Conservation (phyloP, 495 filamentous ascomycete genomes). For the Aspergillus ostianus region DNA sequence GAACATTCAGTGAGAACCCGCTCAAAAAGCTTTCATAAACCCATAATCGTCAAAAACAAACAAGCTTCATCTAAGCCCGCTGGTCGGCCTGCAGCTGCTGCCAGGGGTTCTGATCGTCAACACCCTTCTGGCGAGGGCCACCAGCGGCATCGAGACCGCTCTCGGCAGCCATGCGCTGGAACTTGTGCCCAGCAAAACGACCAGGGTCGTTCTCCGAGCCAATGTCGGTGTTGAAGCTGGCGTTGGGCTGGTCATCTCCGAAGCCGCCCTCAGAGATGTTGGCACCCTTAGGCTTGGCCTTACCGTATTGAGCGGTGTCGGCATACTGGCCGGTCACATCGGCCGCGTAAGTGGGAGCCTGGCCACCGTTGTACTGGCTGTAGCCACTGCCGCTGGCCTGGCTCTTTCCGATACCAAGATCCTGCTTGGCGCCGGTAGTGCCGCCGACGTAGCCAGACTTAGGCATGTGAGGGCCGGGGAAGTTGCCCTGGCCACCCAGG, state of each 20-base stretch:
- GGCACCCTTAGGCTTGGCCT: conserved; percentile 52
- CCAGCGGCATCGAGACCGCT: conserved; percentile 37
- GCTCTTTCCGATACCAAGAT: conserved; percentile 8
- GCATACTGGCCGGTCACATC: conserved; percentile 27
- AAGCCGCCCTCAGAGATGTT: conserved; percentile 57
- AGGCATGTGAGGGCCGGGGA: conserved; percentile 43
- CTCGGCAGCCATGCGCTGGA: conserved; percentile 40
- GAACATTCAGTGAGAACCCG: conserved; percentile 14
- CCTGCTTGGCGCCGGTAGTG: conserved; percentile 38
- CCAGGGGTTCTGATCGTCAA: conserved; percentile 40
- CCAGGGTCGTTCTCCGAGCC: conserved; percentile 62
- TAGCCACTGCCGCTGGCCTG: conserved; percentile 31
- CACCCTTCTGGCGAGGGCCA: conserved; percentile 40
- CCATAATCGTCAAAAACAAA: conserved; percentile 8
- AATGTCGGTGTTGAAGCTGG: conserved; percentile 59
- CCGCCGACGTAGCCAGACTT: conserved; percentile 44
- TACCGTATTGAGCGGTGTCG: conserved; percentile 20
- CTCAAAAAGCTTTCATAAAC: conserved; percentile 13
- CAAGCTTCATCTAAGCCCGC: conserved; percentile 28
- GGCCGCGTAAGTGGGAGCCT: conserved; percentile 46
- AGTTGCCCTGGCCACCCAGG: conserved; percentile 49
- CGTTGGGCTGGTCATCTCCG: conserved; percentile 45
- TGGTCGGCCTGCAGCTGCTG: conserved; percentile 46
- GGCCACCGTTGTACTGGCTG: conserved; percentile 28
- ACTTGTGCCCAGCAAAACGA: conserved; percentile 49